Conservation (phyloP, 106 monocot species). For the Xerophyta viscosa region DNA sequence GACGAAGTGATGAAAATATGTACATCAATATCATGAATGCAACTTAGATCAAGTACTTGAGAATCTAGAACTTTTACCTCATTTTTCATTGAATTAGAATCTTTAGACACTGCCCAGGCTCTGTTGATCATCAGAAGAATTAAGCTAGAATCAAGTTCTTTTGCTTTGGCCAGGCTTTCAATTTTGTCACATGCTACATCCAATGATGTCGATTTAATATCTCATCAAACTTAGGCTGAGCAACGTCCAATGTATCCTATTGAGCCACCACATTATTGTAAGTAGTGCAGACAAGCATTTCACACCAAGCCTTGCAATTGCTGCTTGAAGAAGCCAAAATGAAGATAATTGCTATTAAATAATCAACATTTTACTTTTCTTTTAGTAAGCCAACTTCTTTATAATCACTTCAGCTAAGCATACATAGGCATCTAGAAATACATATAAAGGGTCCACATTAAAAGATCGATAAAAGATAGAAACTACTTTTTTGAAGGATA, state of each 20-base stretch:
- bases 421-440: too few relatives aligned
- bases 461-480: too few relatives aligned
- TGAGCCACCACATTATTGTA: conserved; percentile 73
- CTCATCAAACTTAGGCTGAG: conserved; percentile 81
- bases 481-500: too few relatives aligned
- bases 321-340: conserved; percentile 28
- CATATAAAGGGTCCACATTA: too few relatives aligned
- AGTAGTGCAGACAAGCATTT: conserved; percentile 80
- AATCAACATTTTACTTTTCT: too few relatives aligned
- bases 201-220: conserved; percentile 69
- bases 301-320: conserved; percentile 70
- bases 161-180: conserved; percentile 69
- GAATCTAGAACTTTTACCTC: too few relatives aligned
- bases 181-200: conserved; percentile 79
- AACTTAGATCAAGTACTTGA: too few relatives aligned
- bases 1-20: too few relatives aligned
- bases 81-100: conserved; percentile 64
- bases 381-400: too few relatives aligned
- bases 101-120: conserved; percentile 86
- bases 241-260: conserved; percentile 46
- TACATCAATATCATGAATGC: too few relatives aligned
- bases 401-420: too few relatives aligned
- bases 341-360: not conserved
- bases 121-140: conserved; percentile 79
- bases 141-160: conserved; percentile 89